Evolutionary conservation across 1,284 basidiomycete genomes (phyloP), one percentile per base, ranked within the genome.

Genomic region (Leccinum solheimii): DNA sequence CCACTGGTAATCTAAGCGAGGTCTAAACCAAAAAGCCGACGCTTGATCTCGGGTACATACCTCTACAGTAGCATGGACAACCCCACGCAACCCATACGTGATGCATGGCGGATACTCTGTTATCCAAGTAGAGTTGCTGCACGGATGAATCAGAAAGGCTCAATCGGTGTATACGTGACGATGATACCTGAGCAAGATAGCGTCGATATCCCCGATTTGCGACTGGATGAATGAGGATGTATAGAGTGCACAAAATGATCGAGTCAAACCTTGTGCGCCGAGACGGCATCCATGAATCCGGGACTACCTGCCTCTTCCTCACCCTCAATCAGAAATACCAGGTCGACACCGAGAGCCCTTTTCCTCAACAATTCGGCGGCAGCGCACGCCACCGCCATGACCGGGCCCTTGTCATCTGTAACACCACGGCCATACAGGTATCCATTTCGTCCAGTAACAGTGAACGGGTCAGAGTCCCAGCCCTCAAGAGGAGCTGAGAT

Each of bases 81-180:
- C 97, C 0, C 97, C 97, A 55, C 97, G 86, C 66, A 98, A 79
- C 3, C 97, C 97, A 71, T 97, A 97, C 0, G 96, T 98, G 61
- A 98, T 90, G 71, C 96, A 98, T 0, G 97, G 96, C n/a, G 88
- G 87, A 64, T 92, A 88, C 69, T 98, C 95, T 34, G 91, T 91
- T 66, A 98, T 92, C 96, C 97, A 99, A 16, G 95, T 97, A 36
- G 96, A 98, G 73, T 99, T 99, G 69, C 91, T 93, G 57, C 19
- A 6, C 3, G 48, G 23, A 60, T 11, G 34, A 5, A 27, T 63
- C 11, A 65, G 55, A 32, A 57, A 48, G 34, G 27, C 23, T 9
- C 34, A 7, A 30, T 40, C 23, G 50, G 5, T 19, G 61, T 16
- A 56, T 38, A 11, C 19, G 48, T 43, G 30, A 5, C 11, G 13